Evolutionary conservation across 495 filamentous ascomycete genomes (phyloP), one percentile per base, ranked within the genome.

Genomic region (Pyrenula massariospora): DNA sequence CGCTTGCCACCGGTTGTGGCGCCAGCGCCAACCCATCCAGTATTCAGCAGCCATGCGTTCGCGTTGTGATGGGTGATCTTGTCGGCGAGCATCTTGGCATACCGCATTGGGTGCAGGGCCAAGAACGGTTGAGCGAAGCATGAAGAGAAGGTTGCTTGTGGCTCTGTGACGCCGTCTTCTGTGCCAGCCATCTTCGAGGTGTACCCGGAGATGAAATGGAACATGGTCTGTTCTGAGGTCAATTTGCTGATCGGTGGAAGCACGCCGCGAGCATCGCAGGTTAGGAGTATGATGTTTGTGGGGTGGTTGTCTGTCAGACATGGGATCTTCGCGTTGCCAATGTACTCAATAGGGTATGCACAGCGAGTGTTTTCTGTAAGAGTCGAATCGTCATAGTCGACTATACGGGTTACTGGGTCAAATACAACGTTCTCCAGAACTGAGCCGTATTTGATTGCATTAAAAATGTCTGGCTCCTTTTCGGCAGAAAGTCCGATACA

Each of bases 171-270:
- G 70, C 93, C 93, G 54, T 96, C 88, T 75, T 98, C 93, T 51
- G 93, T 98, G 66, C 93, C 93, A 59, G 92, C 94, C 94, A 98
- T 97, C 85, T 98, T 98, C 65, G 94, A 97, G 56, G 93, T 98
- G 80, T 98, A 98, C 66, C 93, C 93, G 20, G 87, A 93, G 72
- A 98, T 98, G 82, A 98, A 98, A 82, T 98, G 93, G 83, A 96
- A 98, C 91, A 98, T 97, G 67, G 89, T 95, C 76, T 98, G 93
- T 65, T 90, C 88, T 63, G 85, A 82, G 78, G 86, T 86, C 67
- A 98, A 85, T 81, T 97, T 98, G 63, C 90, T 95, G 76, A 98
- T 97, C 48, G 94, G 94, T 48, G 93, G 93, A 25, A 98, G 85
- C 10, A 97, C 93, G 75, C 94, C 93, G 62, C 94, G 87, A 58